Percentiles rank a stretch among this genome's conserved stretches.
phyloP scores from a whole-genome alignment of 208 protist species.

The Trypanosoma scelopori region DNA sequence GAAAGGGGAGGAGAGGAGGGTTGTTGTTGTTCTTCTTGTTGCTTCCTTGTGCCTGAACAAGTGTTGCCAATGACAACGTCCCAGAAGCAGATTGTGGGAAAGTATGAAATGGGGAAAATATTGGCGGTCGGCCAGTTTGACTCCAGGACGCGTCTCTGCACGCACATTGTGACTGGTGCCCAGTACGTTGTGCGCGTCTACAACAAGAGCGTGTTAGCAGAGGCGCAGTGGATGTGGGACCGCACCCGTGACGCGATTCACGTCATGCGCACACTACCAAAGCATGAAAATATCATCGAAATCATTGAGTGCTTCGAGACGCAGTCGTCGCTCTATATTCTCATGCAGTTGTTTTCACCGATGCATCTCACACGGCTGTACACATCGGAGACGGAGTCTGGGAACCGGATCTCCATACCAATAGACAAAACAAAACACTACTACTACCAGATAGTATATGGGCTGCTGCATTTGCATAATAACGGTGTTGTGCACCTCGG shows the following conservation, averaged over 20 bases:
- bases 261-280: constrained; percentile 77
- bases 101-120: constrained; percentile 82
- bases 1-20: too few relatives aligned
- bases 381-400: constrained; percentile 31
- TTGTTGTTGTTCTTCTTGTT: too few relatives aligned
- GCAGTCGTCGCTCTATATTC: constrained; percentile 73
- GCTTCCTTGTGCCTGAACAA: neutral
- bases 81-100: constrained; percentile 65
- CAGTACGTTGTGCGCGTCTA: constrained; percentile 86
- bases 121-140: constrained; percentile 86
- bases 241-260: constrained; percentile 76
- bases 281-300: constrained; percentile 81
- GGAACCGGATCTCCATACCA: constrained; percentile 17
- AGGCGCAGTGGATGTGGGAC: constrained; percentile 87
- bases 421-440: constrained; percentile 36
- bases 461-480: constrained; percentile 70
- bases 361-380: constrained; percentile 68
- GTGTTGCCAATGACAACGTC: constrained; percentile 19
- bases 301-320: constrained; percentile 89
- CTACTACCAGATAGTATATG: constrained; percentile 75
- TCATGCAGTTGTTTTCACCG: constrained; percentile 83
- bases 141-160: constrained; percentile 78
- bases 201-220: constrained; percentile 63
- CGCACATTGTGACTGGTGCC: constrained; percentile 72
- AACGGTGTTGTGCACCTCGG: constrained; percentile 76